phyloP scores from a whole-genome alignment of 1,284 basidiomycete genomes.

The Trichosporon sp. region DNA sequence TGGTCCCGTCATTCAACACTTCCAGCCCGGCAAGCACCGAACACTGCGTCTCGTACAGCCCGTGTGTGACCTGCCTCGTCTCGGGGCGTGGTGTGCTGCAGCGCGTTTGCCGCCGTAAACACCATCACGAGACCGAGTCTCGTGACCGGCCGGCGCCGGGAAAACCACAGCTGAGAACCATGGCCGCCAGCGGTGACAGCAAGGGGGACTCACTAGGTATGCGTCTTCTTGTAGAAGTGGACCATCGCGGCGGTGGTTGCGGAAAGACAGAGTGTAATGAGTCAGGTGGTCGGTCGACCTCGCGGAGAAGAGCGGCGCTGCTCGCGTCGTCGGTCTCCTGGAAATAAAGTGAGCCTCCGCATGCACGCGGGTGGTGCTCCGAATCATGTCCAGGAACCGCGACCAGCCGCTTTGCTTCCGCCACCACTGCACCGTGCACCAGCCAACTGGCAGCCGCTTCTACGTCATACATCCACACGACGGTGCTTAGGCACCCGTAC shows the following conservation, averaged over 20 bases:
- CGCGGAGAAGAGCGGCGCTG: background rate
- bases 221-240: slow-evolving; percentile 33
- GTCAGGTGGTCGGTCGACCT: background rate
- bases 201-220: slow-evolving; percentile 27
- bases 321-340: background rate
- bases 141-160: background rate
- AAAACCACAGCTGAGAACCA: background rate
- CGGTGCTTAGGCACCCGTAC: background rate
- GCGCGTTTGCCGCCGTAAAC: too few species aligned
- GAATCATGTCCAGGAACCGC: background rate
- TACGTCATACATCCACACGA: slow-evolving; percentile 1
- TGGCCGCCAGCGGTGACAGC: background rate
- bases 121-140: background rate
- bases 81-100: too few species aligned
- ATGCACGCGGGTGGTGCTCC: background rate
- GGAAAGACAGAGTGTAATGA: background rate
- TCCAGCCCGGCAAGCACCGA: too few species aligned
- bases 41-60: too few species aligned
- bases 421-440: background rate
- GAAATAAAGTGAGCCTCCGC: background rate
- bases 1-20: too few species aligned
- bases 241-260: slow-evolving; percentile 19
- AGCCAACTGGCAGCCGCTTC: background rate
- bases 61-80: too few species aligned
- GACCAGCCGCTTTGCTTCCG: slow-evolving; percentile 1